Percentiles rank a stretch among this genome's conserved stretches.
phyloP scores from a whole-genome alignment of 2,329 filamentous ascomycete species.

The Onygenales sp. region DNA sequence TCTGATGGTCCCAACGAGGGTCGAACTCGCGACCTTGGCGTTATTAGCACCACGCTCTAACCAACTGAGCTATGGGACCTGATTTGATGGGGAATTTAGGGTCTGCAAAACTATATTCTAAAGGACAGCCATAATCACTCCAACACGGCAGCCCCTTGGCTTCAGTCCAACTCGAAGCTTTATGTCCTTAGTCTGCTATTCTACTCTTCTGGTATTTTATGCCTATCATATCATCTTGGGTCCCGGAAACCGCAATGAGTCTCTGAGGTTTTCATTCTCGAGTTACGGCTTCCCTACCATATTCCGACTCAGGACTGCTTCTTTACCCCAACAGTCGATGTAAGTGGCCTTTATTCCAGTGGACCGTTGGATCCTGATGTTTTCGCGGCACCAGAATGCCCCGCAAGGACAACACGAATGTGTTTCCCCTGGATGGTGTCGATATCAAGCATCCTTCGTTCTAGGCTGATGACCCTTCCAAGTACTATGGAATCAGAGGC shows the following conservation, averaged over 20 bases:
- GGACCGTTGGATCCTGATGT: background rate
- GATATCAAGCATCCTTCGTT: constrained; percentile 8
- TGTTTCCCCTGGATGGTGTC: constrained; percentile 7
- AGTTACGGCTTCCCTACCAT: no score
- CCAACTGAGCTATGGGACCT: constrained; percentile 5
- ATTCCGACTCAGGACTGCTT: no score
- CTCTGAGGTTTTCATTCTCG: no score
- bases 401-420: constrained; percentile 3
- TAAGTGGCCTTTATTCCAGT: background rate
- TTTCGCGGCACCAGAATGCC: background rate
- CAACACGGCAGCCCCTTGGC: no score
- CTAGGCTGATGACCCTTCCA: constrained; percentile 13
- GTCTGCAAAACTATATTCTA: no score
- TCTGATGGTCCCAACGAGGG: constrained; percentile 5
- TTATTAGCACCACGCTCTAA: constrained; percentile 5
- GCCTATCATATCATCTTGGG: no score
- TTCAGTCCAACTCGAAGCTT: no score
- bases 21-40: constrained; percentile 4
- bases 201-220: no score
- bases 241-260: no score
- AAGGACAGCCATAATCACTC: no score
- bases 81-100: background rate
- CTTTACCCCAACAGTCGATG: constrained; percentile 5
- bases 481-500: constrained; percentile 15
- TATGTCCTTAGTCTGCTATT: no score